Conservation (phyloP, 2,329 filamentous ascomycete genomes). For the Lecanosticta acicola region DNA sequence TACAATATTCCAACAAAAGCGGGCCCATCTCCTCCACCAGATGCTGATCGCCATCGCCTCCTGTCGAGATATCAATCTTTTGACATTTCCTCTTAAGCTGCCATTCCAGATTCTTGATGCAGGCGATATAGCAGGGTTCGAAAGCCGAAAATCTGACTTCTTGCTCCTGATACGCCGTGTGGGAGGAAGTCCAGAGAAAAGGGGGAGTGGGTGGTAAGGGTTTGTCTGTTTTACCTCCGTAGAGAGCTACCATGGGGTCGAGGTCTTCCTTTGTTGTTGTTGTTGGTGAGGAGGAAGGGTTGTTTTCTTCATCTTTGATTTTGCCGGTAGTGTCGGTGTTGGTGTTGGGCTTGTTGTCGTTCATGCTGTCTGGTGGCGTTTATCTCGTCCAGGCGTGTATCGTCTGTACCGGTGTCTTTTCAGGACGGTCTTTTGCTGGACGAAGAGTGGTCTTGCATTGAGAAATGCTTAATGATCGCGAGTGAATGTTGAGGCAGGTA, state of each 20-base stretch:
- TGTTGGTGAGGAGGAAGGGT: background rate
- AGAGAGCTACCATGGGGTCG: background rate
- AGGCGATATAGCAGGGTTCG: slow-evolving; percentile 11
- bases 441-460: too few species aligned
- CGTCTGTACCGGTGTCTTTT: too few species aligned
- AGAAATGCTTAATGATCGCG: too few species aligned
- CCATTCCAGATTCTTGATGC: slow-evolving; percentile 8
- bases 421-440: too few species aligned
- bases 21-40: slow-evolving; percentile 2
- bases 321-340: too few species aligned
- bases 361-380: too few species aligned
- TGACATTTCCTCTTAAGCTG: slow-evolving; percentile 7
- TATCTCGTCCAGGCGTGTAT: too few species aligned
- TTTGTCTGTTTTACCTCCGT: background rate
- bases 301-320: background rate
- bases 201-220: slow-evolving; percentile 1
- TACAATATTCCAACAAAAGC: slow-evolving; percentile 8
- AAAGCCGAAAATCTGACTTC: slow-evolving; percentile 10
- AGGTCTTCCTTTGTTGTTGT: background rate
- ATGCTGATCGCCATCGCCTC: background rate
- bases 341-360: too few species aligned
- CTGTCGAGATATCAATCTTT: background rate
- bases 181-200: slow-evolving; percentile 3
- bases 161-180: slow-evolving; percentile 1
- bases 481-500: too few species aligned